Conservation (phyloP, 2,329 filamentous ascomycete species). For the Tolypocladium amazonense region DNA sequence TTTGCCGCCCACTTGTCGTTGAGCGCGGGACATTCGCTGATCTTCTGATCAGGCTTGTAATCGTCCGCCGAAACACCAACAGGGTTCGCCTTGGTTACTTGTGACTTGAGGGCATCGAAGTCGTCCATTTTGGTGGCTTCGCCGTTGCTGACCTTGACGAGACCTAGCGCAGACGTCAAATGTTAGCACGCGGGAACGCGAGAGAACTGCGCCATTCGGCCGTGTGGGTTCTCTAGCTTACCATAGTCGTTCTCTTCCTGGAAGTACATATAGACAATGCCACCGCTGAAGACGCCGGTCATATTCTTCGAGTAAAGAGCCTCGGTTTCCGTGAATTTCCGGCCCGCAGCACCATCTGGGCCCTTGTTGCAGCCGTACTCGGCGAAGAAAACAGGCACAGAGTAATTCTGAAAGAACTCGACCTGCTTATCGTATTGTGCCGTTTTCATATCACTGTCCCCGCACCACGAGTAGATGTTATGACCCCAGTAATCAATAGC, state of each 20-base stretch:
- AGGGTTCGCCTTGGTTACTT: conserved; percentile 57
- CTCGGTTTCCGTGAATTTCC: conserved; percentile 75
- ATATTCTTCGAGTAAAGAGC: conserved; percentile 74
- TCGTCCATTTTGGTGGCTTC: conserved; percentile 59
- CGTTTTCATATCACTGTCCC: conserved; percentile 60
- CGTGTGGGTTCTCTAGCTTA: conserved; percentile 21
- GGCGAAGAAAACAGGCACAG: conserved; percentile 93
- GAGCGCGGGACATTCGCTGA: conserved; percentile 31
- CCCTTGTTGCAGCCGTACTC: conserved; percentile 88
- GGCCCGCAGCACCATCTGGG: conserved; percentile 45
- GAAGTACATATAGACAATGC: conserved; percentile 99
- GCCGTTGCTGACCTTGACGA: conserved; percentile 51
- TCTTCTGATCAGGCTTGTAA: neutral
- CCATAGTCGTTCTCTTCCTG: conserved; percentile 85
- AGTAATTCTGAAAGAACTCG: conserved; percentile 78
- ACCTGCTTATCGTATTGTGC: conserved; percentile 80
- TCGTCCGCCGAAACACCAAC: neutral
- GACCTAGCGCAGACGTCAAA: conserved; percentile 32
- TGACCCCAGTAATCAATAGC: conserved; percentile 98
- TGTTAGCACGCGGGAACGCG: no score
- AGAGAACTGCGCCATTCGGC: no score
- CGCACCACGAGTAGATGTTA: conserved; percentile 99
- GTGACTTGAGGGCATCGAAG: conserved; percentile 60
- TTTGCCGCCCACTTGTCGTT: conserved; percentile 50
- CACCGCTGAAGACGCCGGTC: conserved; percentile 82